Evolutionary conservation across 2,329 filamentous ascomycete species (phyloP).

Genomic region (Tolypocladium tropicale): DNA sequence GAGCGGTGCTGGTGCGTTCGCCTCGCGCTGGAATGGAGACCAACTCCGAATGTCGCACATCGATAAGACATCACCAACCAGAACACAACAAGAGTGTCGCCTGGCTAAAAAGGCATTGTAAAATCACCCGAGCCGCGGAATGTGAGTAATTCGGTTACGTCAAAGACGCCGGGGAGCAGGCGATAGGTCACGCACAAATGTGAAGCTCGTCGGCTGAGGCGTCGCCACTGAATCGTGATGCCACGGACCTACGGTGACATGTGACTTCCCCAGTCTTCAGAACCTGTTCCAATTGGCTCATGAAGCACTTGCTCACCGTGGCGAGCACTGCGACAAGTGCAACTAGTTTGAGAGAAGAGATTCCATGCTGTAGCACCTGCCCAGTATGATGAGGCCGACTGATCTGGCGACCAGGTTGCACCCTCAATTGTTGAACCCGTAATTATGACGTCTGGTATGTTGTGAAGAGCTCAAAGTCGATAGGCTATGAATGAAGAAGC

Average conservation of each 20-base stretch:
- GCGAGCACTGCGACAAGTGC: neutral
- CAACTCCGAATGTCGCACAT: neutral
- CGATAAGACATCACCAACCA: neutral
- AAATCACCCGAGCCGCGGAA: neutral
- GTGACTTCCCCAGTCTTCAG: neutral
- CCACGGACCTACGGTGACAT: neutral
- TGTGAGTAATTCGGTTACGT: neutral
- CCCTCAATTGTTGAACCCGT: no score
- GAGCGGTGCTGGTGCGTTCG: neutral
- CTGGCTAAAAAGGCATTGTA: neutral
- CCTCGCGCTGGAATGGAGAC: neutral
- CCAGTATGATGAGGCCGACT: no score
- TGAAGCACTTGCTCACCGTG: neutral
- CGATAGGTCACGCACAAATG: neutral
- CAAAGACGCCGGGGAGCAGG: neutral
- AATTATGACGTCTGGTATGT: no score
- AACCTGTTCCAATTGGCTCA: neutral
- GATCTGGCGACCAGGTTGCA: no score
- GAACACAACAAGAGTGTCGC: neutral
- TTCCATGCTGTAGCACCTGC: no score
- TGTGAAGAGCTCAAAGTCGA: no score
- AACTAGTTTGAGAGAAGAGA: neutral
- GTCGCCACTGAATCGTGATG: neutral
- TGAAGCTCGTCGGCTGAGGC: neutral
- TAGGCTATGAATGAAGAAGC: no score